Base-by-base conservation (phyloP, 2,329 filamentous ascomycete species). In the Aaosphaeria arxii region DNA sequence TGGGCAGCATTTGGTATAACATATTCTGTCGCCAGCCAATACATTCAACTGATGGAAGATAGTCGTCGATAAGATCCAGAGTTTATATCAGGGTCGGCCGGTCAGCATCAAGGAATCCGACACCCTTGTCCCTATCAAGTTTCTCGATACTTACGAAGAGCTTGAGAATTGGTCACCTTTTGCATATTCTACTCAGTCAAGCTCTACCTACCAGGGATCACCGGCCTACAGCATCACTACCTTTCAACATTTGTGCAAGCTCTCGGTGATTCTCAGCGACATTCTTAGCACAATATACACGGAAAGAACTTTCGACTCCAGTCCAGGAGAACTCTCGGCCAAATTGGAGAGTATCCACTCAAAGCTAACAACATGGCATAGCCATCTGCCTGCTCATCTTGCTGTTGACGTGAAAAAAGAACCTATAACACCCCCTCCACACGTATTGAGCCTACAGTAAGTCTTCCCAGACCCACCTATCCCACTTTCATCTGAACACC, bases 1-100 rank as follows among this genome's bases (percentile, higher is more conserved):
- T 80, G 66, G 77, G 75, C 59, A 6, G 75, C 69, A 30, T 79
- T 74, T 53, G 56, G 61, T 62, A 49, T 44, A 45, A 36, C 36
- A 2, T 6, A 4, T 4, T 30, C 3, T n/a, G 11, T 29, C 7
- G 3, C 28, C 24, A n/a, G 3, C 5, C 4, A 2, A 7, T 11
- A 11, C 7, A n/a, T 39, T n/a, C 13, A 1, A 24, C 5, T 30
- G 13, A 50, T 61, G 42, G 61, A 30, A 1, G n/a, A 4, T 5
- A 63, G 60, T 66, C 30, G 57, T 65, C 38, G 80, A 81, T 50
- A 82, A 81, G 52, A 73, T 81, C 6, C 79, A 83, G 50, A 76
- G 72, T 11, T 57, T 83, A 0, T 83, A 81, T 43, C 77, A 79
- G 53, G 80, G 79, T 0, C 74, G 79, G 1, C 80, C 78, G 0